Evolutionary conservation across 139 green algal genomes (phyloP).

Genomic region (Eudorina sp.): DNA sequence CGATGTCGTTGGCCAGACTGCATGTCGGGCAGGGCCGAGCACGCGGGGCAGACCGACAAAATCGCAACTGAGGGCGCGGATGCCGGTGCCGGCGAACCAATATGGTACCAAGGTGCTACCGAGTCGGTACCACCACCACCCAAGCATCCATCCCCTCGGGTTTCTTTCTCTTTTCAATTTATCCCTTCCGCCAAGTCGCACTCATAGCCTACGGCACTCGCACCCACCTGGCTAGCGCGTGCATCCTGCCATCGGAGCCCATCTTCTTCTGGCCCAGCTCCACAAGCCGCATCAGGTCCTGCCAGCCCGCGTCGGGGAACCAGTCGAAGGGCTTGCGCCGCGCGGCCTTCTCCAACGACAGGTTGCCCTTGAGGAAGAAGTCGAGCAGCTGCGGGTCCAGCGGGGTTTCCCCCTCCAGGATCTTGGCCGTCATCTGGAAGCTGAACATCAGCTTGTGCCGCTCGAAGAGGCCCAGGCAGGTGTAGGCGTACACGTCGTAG

Average conservation of each 20-base stretch:
- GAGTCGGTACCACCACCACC: no score
- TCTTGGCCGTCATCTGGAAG: conserved; percentile 87
- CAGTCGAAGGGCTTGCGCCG: conserved; percentile 76
- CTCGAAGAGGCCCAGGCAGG: conserved; percentile 87
- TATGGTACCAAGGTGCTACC: no score
- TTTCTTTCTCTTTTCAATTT: no score
- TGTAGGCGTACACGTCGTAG: conserved; percentile 88
- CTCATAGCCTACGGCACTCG: no score
- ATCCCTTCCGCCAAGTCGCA: no score
- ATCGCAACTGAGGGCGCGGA: no score
- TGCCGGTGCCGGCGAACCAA: no score
- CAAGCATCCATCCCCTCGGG: no score
- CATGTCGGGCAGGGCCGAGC: not conserved
- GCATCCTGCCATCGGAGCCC: conserved; percentile 48
- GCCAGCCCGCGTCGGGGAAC: conserved; percentile 85
- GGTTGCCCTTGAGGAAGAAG: conserved; percentile 94
- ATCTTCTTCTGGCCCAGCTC: conserved; percentile 65
- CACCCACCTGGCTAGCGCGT: conserved; percentile 46
- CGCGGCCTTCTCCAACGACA: conserved; percentile 79
- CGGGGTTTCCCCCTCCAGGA: conserved; percentile 73
- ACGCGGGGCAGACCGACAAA: no score
- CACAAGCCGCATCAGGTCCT: conserved; percentile 85
- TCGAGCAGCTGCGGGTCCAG: conserved; percentile 79
- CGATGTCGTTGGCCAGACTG: conserved; percentile 78
- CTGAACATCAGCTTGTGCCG: conserved; percentile 88